These are phyloP conservation scores for Neopestalotiopsis rosae DNA, from an alignment of 2,329 filamentous ascomycete genomes.

Conservation along the genomic window DNA sequence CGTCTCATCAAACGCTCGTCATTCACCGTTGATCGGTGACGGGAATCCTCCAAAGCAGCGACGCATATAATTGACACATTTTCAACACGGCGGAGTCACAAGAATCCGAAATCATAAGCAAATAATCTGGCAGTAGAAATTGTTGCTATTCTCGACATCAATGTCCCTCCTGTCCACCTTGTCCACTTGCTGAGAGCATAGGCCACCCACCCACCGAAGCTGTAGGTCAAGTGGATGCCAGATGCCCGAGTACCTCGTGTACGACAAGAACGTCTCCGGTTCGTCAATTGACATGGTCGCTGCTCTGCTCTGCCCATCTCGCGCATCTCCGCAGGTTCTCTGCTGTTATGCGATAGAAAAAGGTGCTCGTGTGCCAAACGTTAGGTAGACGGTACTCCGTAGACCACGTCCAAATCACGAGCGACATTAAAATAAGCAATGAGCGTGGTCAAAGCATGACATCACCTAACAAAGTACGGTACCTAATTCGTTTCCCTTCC, in stretches of 20 bases:
- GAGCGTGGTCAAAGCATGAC: neutral
- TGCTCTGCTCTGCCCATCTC: too few species aligned
- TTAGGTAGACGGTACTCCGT: too few species aligned
- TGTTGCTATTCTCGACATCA: neutral
- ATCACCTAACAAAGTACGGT: conserved; percentile 3
- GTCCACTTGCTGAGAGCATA: neutral
- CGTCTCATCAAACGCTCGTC: neutral
- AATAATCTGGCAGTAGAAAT: neutral
- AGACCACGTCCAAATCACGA: neutral
- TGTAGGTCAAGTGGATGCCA: neutral
- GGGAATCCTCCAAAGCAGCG: neutral
- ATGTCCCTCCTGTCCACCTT: neutral
- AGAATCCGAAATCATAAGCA: neutral
- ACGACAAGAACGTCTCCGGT: too few species aligned
- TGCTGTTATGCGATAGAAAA: too few species aligned
- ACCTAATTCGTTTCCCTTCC: neutral
- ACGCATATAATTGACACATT: neutral
- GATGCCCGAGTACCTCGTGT: neutral
- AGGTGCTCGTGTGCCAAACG: too few species aligned
- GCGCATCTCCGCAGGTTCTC: too few species aligned
- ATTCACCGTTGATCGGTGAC: neutral
- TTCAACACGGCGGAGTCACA: neutral
- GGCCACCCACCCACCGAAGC: neutral
- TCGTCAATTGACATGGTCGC: too few species aligned
- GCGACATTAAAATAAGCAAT: conserved; percentile 2